A percentile compares a stretch with the other conserved stretches of the same genome.
Evolutionary conservation across 2,329 filamentous ascomycete species (phyloP).

Genomic region (Xylariomycetidae sp.): DNA sequence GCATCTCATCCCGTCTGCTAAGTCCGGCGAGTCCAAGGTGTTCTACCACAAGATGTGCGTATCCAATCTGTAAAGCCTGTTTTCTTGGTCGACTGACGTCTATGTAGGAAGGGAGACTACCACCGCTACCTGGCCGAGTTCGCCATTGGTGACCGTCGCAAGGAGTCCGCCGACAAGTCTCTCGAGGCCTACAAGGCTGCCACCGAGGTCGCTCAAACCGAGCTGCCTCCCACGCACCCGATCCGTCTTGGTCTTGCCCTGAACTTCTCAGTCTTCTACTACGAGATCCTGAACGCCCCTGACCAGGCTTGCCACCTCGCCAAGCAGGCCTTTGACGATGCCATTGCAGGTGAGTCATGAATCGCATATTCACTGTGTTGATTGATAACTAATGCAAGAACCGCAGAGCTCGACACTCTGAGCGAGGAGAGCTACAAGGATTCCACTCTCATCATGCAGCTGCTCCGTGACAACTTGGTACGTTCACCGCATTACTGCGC

Average conservation of each 20-base stretch:
- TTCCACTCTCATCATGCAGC: slow-evolving; percentile 97
- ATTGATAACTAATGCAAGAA: slow-evolving; percentile 16
- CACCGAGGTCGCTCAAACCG: slow-evolving; percentile 83
- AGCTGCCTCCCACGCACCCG: slow-evolving; percentile 85
- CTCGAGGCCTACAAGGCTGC: slow-evolving; percentile 96
- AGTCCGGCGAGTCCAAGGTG: slow-evolving; percentile 96
- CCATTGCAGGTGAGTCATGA: slow-evolving; percentile 64
- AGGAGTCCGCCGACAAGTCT: slow-evolving; percentile 87
- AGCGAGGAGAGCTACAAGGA: slow-evolving; percentile 99
- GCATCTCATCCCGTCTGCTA: slow-evolving; percentile 88
- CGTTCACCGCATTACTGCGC: slow-evolving; percentile 21
- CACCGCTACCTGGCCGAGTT: slow-evolving; percentile 98
- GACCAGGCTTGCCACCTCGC: slow-evolving; percentile 97
- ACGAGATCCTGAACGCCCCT: slow-evolving; percentile 97
- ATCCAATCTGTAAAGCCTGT: slow-evolving; percentile 3
- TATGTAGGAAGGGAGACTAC: slow-evolving; percentile 91
- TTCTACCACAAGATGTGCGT: slow-evolving; percentile 99
- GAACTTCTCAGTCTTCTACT: slow-evolving; percentile 99
- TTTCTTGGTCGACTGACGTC: slow-evolving; percentile 15
- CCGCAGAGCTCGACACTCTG: slow-evolving; percentile 82
- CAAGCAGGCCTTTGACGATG: slow-evolving; percentile 94
- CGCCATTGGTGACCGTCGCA: slow-evolving; percentile 88
- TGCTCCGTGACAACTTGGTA: slow-evolving; percentile 94
- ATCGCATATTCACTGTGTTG: neutral
- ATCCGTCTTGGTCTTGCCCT: slow-evolving; percentile 88